Evolutionary conservation across 1,284 basidiomycete species (phyloP).

Genomic region (Xerocomus nothofagi): DNA sequence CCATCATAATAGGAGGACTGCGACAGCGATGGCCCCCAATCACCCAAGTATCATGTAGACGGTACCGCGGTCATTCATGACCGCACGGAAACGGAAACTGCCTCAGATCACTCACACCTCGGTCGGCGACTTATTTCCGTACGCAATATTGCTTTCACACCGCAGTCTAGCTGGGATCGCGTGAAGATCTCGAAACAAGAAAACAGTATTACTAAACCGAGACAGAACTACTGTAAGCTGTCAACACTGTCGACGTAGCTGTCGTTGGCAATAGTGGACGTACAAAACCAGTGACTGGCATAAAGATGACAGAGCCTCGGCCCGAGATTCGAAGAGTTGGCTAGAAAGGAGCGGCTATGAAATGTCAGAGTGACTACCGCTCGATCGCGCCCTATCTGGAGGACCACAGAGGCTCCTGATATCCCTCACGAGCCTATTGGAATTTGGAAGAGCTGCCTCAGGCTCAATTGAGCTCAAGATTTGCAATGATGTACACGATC

Average conservation of each 20-base stretch:
- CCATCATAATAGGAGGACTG: not conserved
- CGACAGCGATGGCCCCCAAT: not conserved
- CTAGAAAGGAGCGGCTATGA: not conserved
- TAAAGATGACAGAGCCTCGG: too few relatives aligned
- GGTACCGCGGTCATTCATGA: conserved; percentile 2
- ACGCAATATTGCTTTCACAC: not conserved
- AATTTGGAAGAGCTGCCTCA: too few relatives aligned
- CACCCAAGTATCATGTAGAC: not conserved
- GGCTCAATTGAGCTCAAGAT: too few relatives aligned
- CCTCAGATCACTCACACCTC: not conserved
- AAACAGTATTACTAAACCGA: not conserved
- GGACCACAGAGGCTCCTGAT: too few relatives aligned
- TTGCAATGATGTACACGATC: too few relatives aligned
- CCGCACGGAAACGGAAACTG: conserved; percentile 2
- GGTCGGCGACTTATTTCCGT: conserved; percentile 1
- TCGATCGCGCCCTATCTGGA: not conserved
- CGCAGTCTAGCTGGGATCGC: conserved; percentile 25
- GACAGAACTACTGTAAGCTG: not conserved
- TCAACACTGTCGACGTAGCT: not conserved
- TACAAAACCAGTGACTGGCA: too few relatives aligned
- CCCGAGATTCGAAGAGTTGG: not conserved
- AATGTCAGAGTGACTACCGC: too few relatives aligned
- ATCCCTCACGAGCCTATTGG: too few relatives aligned
- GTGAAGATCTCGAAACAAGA: conserved; percentile 5
- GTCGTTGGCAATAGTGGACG: not conserved